Percentiles rank a stretch among this genome's conserved stretches.
Conservation (phyloP, 1,284 basidiomycete genomes). For the Exobasidium cylindrosporum region DNA sequence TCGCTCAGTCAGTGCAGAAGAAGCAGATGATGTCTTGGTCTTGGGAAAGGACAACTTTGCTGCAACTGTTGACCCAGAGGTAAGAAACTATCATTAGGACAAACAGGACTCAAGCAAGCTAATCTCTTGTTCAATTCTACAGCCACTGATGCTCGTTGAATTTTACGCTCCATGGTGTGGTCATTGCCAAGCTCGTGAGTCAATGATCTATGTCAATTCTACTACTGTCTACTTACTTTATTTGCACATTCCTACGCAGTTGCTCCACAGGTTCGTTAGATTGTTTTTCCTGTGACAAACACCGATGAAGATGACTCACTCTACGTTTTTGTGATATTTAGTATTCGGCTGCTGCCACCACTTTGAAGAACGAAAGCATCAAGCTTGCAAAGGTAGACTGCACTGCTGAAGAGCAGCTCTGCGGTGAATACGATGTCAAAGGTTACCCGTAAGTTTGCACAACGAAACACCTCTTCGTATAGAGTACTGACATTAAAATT, state of each 20-base stretch:
- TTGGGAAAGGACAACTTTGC: conserved; percentile 73
- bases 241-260: not conserved
- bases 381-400: conserved; percentile 77
- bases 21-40: conserved; percentile 67
- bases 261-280: not conserved
- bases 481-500: conserved; percentile 55
- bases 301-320: not conserved
- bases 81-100: conserved; percentile 17
- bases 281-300: too few species aligned
- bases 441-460: too few species aligned
- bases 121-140: conserved; percentile 45
- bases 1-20: not conserved
- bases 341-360: conserved; percentile 92
- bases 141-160: conserved; percentile 84
- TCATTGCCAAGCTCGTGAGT: conserved; percentile 69
- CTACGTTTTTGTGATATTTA: conserved; percentile 59
- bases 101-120: not conserved
- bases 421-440: conserved; percentile 67
- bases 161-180: conserved; percentile 86
- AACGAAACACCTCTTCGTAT: conserved; percentile 60
- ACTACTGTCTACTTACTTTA: conserved; percentile 29
- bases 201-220: too few species aligned
- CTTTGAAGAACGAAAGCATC: conserved; percentile 79
- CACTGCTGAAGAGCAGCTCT: conserved; percentile 62
- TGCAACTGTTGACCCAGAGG: conserved; percentile 64